Percentiles rank a stretch among this genome's conserved stretches.
phyloP scores from a whole-genome alignment of 2,329 filamentous ascomycete species.

The Ophiostoma sp. region DNA sequence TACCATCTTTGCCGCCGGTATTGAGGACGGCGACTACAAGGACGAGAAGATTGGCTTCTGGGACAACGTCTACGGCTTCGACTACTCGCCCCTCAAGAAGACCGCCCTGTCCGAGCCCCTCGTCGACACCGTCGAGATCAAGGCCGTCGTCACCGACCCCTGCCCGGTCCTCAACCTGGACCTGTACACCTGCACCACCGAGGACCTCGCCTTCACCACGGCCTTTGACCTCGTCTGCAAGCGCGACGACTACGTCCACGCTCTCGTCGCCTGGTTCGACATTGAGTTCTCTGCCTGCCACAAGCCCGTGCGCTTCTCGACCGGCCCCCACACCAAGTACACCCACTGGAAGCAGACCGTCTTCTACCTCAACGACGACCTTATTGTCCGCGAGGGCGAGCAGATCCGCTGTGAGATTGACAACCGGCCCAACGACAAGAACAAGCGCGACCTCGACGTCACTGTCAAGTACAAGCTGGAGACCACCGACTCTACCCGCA shows the following conservation, averaged over 20 bases:
- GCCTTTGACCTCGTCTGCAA: slow-evolving; percentile 72
- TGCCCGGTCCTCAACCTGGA: slow-evolving; percentile 80
- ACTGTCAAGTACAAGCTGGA: slow-evolving; percentile 75
- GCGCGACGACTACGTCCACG: slow-evolving; percentile 92
- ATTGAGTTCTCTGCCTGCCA: slow-evolving; percentile 98
- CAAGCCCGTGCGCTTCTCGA: slow-evolving; percentile 95
- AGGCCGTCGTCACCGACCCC: slow-evolving; percentile 93
- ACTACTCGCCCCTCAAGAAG: slow-evolving; percentile 89
- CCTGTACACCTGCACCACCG: slow-evolving; percentile 80
- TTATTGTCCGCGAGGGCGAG: slow-evolving; percentile 88
- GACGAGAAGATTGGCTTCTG: slow-evolving; percentile 99
- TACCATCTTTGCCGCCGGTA: slow-evolving; percentile 92
- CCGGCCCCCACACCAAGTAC: slow-evolving; percentile 96
- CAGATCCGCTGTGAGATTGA: slow-evolving; percentile 65
- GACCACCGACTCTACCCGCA: slow-evolving; percentile 66
- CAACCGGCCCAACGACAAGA: slow-evolving; percentile 88
- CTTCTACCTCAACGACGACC: slow-evolving; percentile 89
- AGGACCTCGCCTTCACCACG: slow-evolving; percentile 76
- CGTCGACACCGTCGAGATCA: slow-evolving; percentile 95
- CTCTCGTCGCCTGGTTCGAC: slow-evolving; percentile 97
- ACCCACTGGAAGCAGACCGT: slow-evolving; percentile 99
- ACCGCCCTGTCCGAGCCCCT: slow-evolving; percentile 92
- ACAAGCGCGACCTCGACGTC: slow-evolving; percentile 92
- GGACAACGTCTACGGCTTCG: slow-evolving; percentile 98
- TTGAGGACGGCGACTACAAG: slow-evolving; percentile 99